Evolutionary conservation across 495 filamentous ascomycete genomes (phyloP).

Genomic region (Tuber magnatum): DNA sequence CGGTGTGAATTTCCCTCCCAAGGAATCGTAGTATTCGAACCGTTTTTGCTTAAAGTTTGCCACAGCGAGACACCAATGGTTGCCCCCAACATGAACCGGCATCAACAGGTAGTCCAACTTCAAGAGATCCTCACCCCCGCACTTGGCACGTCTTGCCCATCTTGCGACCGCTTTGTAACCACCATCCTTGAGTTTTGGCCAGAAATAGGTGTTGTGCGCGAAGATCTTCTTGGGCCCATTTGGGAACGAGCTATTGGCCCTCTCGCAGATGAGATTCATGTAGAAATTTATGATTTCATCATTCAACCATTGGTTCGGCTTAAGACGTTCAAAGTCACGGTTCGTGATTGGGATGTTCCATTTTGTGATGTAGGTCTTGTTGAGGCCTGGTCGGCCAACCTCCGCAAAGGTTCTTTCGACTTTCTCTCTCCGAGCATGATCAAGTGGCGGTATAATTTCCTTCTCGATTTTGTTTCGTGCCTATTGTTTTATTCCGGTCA

Average conservation of each 20-base stretch:
- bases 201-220: conserved; percentile 31
- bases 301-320: conserved; percentile 30
- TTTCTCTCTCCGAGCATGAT: conserved; percentile 5
- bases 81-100: conserved; percentile 22
- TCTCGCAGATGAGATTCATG: conserved; percentile 25
- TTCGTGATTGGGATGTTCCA: conserved; percentile 20
- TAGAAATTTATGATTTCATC: conserved; percentile 40
- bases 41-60: conserved; percentile 34
- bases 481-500: conserved; percentile 1
- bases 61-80: conserved; percentile 37
- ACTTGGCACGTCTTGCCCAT: conserved; percentile 26
- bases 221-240: conserved; percentile 18
- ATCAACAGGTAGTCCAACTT: conserved; percentile 34
- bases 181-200: background rate
- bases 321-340: conserved; percentile 12
- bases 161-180: conserved; percentile 25
- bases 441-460: conserved; percentile 22
- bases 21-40: conserved; percentile 38
- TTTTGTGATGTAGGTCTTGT: conserved; percentile 15
- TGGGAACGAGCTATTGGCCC: conserved; percentile 13
- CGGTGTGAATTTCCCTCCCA: conserved; percentile 11
- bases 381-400: background rate
- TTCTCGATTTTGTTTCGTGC: conserved; percentile 17
- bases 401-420: conserved; percentile 16
- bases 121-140: conserved; percentile 20